Conservation (phyloP, 148 eudicot species). For the Fallopia convolvulus region DNA sequence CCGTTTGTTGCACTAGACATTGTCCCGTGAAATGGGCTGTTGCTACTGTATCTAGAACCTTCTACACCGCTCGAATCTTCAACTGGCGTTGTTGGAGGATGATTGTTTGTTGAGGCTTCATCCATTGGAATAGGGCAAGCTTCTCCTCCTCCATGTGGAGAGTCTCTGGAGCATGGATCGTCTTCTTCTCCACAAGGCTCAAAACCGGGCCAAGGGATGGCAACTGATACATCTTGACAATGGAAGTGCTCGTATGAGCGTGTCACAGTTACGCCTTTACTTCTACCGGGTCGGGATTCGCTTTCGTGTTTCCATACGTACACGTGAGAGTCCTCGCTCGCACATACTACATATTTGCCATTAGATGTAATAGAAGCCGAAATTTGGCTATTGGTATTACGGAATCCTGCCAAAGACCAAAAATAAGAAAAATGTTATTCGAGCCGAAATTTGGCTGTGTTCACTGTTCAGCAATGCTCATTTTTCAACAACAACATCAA, state of each 20-base stretch:
- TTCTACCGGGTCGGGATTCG: conserved; percentile 66
- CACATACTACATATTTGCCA: conserved; percentile 74
- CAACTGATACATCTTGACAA: conserved; percentile 71
- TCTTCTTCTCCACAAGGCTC: conserved; percentile 28
- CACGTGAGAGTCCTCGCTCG: conserved; percentile 89
- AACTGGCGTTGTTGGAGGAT: conserved; percentile 44
- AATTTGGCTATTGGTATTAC: conserved; percentile 86
- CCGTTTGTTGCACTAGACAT: conserved; percentile 23
- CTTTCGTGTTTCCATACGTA: conserved; percentile 85
- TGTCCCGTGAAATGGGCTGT: conserved; percentile 63
- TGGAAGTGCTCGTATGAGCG: conserved; percentile 78
- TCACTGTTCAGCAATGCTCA: too few relatives aligned
- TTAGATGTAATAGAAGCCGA: conserved; percentile 69
- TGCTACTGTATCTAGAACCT: conserved; percentile 31
- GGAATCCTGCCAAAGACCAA: conserved; percentile 46
- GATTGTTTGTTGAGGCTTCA: conserved; percentile 39
- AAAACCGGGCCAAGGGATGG: conserved; percentile 75
- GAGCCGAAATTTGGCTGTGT: too few relatives aligned
- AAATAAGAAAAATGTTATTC: too few relatives aligned
- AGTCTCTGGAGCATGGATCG: conserved; percentile 28
- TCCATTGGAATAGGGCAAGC: conserved; percentile 24
- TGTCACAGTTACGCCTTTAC: conserved; percentile 66
- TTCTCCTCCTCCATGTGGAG: conserved; percentile 23
- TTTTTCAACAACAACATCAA: too few relatives aligned
- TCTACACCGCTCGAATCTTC: conserved; percentile 43